Base-by-base conservation (phyloP, 371 early-diverging fungal genomes). In the Mucor mucedo region DNA sequence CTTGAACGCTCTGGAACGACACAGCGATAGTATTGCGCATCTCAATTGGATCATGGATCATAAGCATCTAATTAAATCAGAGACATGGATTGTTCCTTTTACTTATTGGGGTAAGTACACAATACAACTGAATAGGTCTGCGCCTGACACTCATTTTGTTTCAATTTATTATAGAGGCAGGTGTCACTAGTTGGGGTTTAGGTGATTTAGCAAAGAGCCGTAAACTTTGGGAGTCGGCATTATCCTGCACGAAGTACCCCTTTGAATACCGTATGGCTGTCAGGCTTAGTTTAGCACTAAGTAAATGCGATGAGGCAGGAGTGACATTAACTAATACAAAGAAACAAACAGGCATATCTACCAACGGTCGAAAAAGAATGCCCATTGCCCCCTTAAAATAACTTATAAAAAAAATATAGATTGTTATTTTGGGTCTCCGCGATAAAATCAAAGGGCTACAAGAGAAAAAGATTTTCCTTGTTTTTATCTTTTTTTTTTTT, bases 41-140 rank as follows among this genome's bases (percentile, higher is more conserved):
- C 70, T 86, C 44, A 82, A 80, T 60, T 88, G 88, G 88, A 78
- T 88, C n/a, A 53, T 86, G 42, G 88, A 86, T 55, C 79, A 85
- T 56, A 73, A 76, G 28, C 67, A 77, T 14, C 70, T 66, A 40
- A 75, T 84, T 47, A 68, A 71, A 33, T 69, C 79, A 4, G 87
- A 88, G 49, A 83, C 76, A 7, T 88, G 86, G 85, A 79, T 85
- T n/a, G 68, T 84, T 3, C 88, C 88, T 30, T 88, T 88, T 66
- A 77, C 87, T 13, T 85, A 82, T 60, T 88, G 87, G 85, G 86
- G 86, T 75, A 82, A 75, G 42, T 65, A 14, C n/a, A 14, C n/a
- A n/a, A 5, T 44, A n/a, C 13, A 14, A 44, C 44, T n/a, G 13
- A 21, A 21, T 21, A 21, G 21, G 21, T 21, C 21, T 21, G 21